Evolutionary conservation across 2,329 filamentous ascomycete genomes (phyloP).

Genomic region (Endothia cerciana): DNA sequence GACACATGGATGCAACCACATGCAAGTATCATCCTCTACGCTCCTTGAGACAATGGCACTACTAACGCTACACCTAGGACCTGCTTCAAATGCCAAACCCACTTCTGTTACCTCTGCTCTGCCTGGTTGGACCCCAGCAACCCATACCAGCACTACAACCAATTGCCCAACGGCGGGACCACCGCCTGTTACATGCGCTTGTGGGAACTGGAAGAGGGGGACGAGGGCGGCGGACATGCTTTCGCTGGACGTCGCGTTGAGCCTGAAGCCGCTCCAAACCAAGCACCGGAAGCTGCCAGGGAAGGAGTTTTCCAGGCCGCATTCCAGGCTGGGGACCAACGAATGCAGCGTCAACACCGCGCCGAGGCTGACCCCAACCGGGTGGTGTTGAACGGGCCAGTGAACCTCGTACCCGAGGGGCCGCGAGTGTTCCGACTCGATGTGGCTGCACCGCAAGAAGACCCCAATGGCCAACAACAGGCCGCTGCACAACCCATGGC

Average conservation of each 20-base stretch:
- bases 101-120: conserved; percentile 94
- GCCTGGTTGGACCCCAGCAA: conserved; percentile 82
- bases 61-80: conserved; percentile 45
- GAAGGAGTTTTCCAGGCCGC: conserved; percentile 25
- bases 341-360: conserved; percentile 7
- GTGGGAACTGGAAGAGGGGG: conserved; percentile 87
- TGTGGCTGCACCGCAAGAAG: conserved; percentile 39
- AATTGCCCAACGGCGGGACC: conserved; percentile 51
- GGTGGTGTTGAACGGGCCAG: conserved; percentile 36
- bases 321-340: conserved; percentile 16
- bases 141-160: conserved; percentile 89
- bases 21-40: conserved; percentile 47
- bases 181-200: conserved; percentile 81
- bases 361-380: conserved; percentile 18
- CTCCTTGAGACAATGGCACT: neutral
- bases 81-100: conserved; percentile 84
- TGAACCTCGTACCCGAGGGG: conserved; percentile 58
- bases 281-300: conserved; percentile 30
- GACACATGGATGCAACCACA: conserved; percentile 93
- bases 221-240: conserved; percentile 45
- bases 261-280: neutral
- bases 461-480: conserved; percentile 37
- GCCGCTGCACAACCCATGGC: conserved; percentile 30
- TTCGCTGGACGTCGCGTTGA: conserved; percentile 44
- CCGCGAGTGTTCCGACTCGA: conserved; percentile 60